Evolutionary conservation across 2,329 filamentous ascomycete genomes (phyloP), one percentile per base, ranked within the genome.

Genomic region (Fusarium longipes): DNA sequence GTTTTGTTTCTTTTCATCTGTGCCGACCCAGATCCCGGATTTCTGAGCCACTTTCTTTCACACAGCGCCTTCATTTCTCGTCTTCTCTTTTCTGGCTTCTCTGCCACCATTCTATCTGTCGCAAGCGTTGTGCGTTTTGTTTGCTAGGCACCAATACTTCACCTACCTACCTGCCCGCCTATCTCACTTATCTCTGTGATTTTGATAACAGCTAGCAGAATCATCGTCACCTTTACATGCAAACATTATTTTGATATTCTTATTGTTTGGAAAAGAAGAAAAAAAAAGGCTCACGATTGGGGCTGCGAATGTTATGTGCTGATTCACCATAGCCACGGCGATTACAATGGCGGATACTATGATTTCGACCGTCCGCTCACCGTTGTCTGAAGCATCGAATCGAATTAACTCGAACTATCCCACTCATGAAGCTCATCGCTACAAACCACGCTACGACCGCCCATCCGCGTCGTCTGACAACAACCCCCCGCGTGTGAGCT

Each of bases 381-480:
- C 84, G 40, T 76, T 86, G 42, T 78, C 78, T 32, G 84, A 86
- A 73, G 82, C 82, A 22, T 80, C 79, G 25, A 78, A 81, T 63
- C 80, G 83, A 66, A 76, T 82, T 67, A 86, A 85, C 70, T 80
- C 81, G 25, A 72, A 76, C 18, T 75, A 75, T 60, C 70, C 74
- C 36, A 53, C 68, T 47, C 57, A 71, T 44, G 71, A 77, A 29
- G 56, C 68, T 20, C 72, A 75, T 29, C 59, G 63, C 25, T 57
- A 63, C 59, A 82, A 81, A 68, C 42, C 73, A 55, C 73, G 74
- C 42, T 65, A 74, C 58, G 70, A 73, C 39, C 74, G 75, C 38
- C 54, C 64, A 22, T 47, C 57, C 49, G 52, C 56, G 14, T 52
- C 65, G 11, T 55, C 55, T 20, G 49, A 47, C 33, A 57, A 66